Evolutionary conservation across 805 yeast genomes (phyloP), one percentile per base, ranked within the genome.

Genomic region (Jamesozyma jinghongensis): DNA sequence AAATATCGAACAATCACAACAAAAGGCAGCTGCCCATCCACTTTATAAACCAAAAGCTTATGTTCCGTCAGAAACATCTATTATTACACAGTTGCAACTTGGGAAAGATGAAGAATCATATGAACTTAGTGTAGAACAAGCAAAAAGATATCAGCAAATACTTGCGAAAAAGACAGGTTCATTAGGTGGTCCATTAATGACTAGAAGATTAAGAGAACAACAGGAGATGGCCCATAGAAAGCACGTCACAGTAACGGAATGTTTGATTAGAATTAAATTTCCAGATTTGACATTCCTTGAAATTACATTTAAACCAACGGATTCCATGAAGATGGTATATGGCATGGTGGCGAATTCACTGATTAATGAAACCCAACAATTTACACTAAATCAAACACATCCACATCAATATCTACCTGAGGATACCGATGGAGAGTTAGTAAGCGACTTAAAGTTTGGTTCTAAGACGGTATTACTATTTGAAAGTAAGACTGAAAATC

Each of bases 241-340:
- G 39, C 45, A 33, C 22, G 44, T 45, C 31, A 5, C 5, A 13
- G 32, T 51, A 2, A 31, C 53, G 12, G 55, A 57, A 36, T 69
- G 75, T 38, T 53, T 63, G 6, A 54, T 79, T 1, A 64, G 85
- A 41, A 50, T 80, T 10, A 66, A 72, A 40, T 73, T 81, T 43
- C 84, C 85, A 0, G 83, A 80, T 54, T 67, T 69, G 40, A 65
- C 69, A 3, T 63, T 63, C 18, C 52, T 79, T 1, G 78, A 79
- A 47, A 63, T 74, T 14, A 66, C 61, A n/a, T 71, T 80, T 47
- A 52, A 53, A 10, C 67, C 75, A 5, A 49, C 51, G 1, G 75
- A 75, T 37, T 68, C 73, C 0, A 51, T 62, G 36, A 14, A 34
- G 0, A 52, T 50, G 8, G 45, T 68, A 5, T 67, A 68, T 41